phyloP scores from a whole-genome alignment of 2,329 filamentous ascomycete genomes.

The Microsporum audouinii region DNA sequence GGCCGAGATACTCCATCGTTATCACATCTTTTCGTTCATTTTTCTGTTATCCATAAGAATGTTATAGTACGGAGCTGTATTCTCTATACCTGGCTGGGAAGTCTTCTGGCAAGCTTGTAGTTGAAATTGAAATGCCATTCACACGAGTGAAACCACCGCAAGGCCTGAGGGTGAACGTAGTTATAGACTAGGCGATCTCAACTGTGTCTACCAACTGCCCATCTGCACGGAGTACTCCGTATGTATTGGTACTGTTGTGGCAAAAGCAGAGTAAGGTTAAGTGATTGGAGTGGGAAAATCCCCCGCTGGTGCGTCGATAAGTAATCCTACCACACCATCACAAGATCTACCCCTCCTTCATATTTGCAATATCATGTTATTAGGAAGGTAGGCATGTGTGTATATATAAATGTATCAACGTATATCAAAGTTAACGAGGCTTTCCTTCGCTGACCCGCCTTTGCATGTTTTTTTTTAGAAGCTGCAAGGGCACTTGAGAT shows the following conservation, averaged over 20 bases:
- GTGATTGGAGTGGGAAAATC: neutral
- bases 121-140: neutral
- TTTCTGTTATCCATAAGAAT: no score
- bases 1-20: no score
- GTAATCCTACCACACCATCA: neutral
- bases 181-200: neutral
- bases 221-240: neutral
- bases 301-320: neutral
- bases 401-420: neutral
- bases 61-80: no score
- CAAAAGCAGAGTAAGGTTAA: neutral
- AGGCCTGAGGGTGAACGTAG: neutral
- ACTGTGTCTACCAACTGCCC: neutral
- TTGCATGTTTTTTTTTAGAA: neutral
- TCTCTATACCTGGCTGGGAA: no score
- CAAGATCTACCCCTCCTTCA: neutral
- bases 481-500: neutral
- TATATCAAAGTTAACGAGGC: neutral
- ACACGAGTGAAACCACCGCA: neutral
- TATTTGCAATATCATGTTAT: neutral
- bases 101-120: no score
- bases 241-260: neutral
- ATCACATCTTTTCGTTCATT: no score
- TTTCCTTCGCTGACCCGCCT: neutral
- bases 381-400: neutral